phyloP scores from a whole-genome alignment of 768 basidiomycete species.

The Tricholoma terreum region DNA sequence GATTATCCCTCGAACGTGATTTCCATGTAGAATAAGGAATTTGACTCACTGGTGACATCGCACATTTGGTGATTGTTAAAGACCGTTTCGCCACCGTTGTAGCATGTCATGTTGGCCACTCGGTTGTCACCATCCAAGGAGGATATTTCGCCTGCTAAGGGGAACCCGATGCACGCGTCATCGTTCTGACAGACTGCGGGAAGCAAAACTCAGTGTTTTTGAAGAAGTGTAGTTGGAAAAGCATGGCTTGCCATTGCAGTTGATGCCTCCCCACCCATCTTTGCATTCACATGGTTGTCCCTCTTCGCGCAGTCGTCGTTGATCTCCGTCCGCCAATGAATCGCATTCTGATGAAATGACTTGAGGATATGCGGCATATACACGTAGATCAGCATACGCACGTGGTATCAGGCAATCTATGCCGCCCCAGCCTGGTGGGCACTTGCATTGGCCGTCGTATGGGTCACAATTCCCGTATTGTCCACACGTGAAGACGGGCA shows the following conservation, averaged over 20 bases:
- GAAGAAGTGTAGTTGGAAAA: not conserved
- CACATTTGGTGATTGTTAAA: constrained; percentile 97
- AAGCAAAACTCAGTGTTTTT: not conserved
- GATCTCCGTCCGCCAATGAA: constrained; percentile 86
- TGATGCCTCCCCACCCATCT: constrained; percentile 94
- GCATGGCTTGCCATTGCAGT: constrained; percentile 81
- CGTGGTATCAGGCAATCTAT: constrained; percentile 92
- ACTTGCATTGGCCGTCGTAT: constrained; percentile 95
- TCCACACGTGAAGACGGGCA: constrained; percentile 89
- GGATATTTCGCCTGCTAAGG: constrained; percentile 47
- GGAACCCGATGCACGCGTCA: constrained; percentile 76
- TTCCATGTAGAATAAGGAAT: too few species aligned
- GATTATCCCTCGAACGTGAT: not conserved
- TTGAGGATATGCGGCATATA: not conserved
- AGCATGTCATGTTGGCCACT: constrained; percentile 81
- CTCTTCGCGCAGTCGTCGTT: constrained; percentile 75
- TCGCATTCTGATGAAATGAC: constrained; percentile 69
- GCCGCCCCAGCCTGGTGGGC: constrained; percentile 96
- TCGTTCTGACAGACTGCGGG: constrained; percentile 80
- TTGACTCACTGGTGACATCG: constrained; percentile 86
- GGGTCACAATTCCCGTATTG: constrained; percentile 89
- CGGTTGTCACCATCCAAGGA: constrained; percentile 36
- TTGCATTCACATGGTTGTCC: constrained; percentile 83
- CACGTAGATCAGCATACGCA: constrained; percentile 39
- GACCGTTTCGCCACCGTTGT: constrained; percentile 90